Evolutionary conservation across 495 filamentous ascomycete genomes (phyloP).

Genomic region (Lophiostoma macrostomum): DNA sequence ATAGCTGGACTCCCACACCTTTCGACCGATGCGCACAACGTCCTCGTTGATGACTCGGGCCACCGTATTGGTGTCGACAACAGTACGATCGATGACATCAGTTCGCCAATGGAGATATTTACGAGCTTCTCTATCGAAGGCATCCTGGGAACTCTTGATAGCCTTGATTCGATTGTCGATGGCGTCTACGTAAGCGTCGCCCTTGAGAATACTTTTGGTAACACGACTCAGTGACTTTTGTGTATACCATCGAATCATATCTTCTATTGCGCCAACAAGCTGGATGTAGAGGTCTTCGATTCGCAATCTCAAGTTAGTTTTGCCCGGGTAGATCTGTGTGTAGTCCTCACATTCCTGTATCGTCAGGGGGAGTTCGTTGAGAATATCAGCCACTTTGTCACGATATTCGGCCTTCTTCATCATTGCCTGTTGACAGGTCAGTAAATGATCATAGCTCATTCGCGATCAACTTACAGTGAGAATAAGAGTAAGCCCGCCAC

Average conservation of each 20-base stretch:
- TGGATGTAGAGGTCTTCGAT: constrained; percentile 1
- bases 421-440: background rate
- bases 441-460: no score
- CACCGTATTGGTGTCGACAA: background rate
- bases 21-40: background rate
- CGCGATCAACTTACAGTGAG: constrained; percentile 5
- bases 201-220: background rate
- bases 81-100: background rate
- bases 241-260: constrained; percentile 2
- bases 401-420: constrained; percentile 1
- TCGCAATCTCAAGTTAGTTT: background rate
- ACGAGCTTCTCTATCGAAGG: background rate
- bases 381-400: constrained; percentile 9
- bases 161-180: background rate
- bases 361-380: background rate
- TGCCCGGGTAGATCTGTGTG: background rate
- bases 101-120: background rate
- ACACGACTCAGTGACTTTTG: background rate
- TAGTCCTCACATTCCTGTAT: constrained; percentile 5
- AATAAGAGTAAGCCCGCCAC: constrained; percentile 12
- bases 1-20: no score
- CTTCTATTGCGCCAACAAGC: background rate
- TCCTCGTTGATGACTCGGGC: background rate
- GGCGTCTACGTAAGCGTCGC: background rate
- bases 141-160: background rate